Base-by-base conservation (phyloP, 1,139 yeast species). In the Scheffersomyces parashehatae region DNA sequence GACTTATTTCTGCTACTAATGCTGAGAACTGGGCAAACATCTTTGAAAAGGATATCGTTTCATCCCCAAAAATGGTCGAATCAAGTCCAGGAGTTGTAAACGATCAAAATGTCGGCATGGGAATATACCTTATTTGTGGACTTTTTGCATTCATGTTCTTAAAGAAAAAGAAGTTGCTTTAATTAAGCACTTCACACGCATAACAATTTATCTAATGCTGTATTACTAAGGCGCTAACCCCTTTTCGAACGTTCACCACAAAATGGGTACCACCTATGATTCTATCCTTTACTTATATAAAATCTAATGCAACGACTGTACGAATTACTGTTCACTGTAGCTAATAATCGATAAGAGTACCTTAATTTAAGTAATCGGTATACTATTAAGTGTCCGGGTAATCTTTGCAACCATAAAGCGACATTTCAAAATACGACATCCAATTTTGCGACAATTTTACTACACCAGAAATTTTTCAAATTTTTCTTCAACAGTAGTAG, bases 111-210 rank as follows among this genome's bases (percentile, higher is more conserved):
- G 41, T 51, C 5, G 61, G 61, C 0, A 9, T 50, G 10, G 59
- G 56, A 3, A 43, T 55, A 13, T 57, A 54, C 41, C 28, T 52
- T 28, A 38, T 55, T 8, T 36, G 55, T 33, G 58, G 52, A 38
- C 43, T 56, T 35, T 40, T 57, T 20, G 48, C 60, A 32, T 43
- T 44, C 35, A 43, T 53, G 34, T 58, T 50, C 43, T 38, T 50
- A 29, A 56, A 47, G 38, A 48, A 43, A 42, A 47, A 49, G 36
- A 47, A 41, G 34, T 26, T 31, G 35, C 24, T 31, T 3, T 31
- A 14, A 31, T 31, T 11, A 13, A 11, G 20, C 11, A 15, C 35
- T 10, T 14, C 11, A 31, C 14, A 14, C 20, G 12, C 20, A 31
- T 31, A 6, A 7, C 26, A 20, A 20, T 8, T 20, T 20, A 20